Conservation (phyloP, 2,329 filamentous ascomycete genomes). For the Fusarium kyushuense region DNA sequence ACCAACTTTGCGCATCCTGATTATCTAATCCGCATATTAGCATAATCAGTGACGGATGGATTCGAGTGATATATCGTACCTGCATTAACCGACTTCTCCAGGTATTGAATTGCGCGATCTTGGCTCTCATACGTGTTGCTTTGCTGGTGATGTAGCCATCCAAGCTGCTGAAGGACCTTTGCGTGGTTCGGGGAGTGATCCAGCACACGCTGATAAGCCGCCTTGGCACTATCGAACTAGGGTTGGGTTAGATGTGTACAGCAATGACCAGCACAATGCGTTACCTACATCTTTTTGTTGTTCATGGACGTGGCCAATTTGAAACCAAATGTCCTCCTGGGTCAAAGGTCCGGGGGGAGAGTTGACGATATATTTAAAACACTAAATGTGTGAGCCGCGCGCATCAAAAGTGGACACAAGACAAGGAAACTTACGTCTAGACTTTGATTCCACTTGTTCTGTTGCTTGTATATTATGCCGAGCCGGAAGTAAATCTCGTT, state of each 20-base stretch:
- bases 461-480: constrained; percentile 99
- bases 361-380: constrained; percentile 97
- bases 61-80: constrained; percentile 66
- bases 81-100: constrained; percentile 95
- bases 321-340: constrained; percentile 99
- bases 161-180: constrained; percentile 97
- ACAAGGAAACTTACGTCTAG: constrained; percentile 76
- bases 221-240: constrained; percentile 92
- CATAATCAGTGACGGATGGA: neutral
- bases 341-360: constrained; percentile 92
- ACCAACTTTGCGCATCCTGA: constrained; percentile 97
- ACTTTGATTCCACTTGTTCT: constrained; percentile 92
- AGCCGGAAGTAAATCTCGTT: constrained; percentile 99
- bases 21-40: constrained; percentile 72
- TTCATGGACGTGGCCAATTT: constrained; percentile 98
- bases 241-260: constrained; percentile 52
- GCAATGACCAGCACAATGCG: neutral
- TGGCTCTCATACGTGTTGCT: constrained; percentile 92
- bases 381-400: constrained; percentile 64
- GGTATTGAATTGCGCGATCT: constrained; percentile 94
- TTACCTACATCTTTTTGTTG: constrained; percentile 96
- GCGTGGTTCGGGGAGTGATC: constrained; percentile 96
- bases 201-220: constrained; percentile 90
- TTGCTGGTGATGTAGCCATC: constrained; percentile 97
- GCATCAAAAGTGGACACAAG: neutral